These are phyloP conservation scores for Turritis glabra DNA, from an alignment of 345 rosid genomes.

Conservation along the genomic window DNA sequence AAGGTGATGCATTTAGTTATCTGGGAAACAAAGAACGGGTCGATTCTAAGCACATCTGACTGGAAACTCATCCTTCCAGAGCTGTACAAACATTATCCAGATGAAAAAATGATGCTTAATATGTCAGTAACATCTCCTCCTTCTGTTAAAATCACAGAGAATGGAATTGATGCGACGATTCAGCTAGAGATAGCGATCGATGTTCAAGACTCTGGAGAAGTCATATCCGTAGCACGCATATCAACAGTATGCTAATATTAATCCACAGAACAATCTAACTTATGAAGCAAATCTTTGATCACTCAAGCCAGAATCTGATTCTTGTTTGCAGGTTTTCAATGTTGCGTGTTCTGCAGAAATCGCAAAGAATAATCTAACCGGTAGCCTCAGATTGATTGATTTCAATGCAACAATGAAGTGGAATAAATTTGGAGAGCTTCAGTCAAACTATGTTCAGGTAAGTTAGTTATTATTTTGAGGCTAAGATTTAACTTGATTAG, in stretches of 20 bases:
- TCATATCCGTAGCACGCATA: conserved; percentile 58
- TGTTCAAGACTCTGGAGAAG: conserved; percentile 51
- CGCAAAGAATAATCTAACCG: conserved; percentile 49
- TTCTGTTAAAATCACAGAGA: conserved; percentile 38
- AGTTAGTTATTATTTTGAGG: not conserved
- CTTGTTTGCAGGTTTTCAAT: conserved; percentile 46
- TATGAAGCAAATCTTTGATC: not conserved
- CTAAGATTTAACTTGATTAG: not conserved
- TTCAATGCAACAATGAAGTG: conserved; percentile 55
- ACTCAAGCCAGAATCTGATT: conserved; percentile 2
- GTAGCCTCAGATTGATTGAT: conserved; percentile 46
- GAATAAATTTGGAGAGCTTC: conserved; percentile 58
- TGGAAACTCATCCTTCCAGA: conserved; percentile 67
- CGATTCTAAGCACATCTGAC: conserved; percentile 62
- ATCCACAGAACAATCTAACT: conserved; percentile 5
- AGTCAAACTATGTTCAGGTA: conserved; percentile 57
- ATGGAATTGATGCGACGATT: conserved; percentile 46
- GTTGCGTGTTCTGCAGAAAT: conserved; percentile 55
- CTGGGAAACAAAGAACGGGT: conserved; percentile 48
- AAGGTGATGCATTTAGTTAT: conserved; percentile 59
- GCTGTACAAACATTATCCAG: conserved; percentile 58
- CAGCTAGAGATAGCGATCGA: conserved; percentile 48
- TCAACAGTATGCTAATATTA: conserved; percentile 53
- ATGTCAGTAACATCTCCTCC: conserved; percentile 62
- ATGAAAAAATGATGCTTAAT: conserved; percentile 55